These are phyloP conservation scores for Penicillium fimorum DNA, from an alignment of 495 filamentous ascomycete genomes.

Conservation along the genomic window DNA sequence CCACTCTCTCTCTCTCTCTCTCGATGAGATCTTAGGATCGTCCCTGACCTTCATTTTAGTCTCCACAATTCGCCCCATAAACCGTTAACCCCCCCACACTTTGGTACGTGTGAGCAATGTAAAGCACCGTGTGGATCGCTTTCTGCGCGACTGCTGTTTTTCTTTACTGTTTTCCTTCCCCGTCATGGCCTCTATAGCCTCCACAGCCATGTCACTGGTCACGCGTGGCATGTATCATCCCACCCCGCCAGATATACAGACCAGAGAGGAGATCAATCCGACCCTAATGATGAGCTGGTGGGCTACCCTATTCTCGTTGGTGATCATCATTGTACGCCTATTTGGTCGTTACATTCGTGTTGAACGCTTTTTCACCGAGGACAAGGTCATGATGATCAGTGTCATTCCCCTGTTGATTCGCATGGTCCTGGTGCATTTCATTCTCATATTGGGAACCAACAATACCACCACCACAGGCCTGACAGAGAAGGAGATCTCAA, in stretches of 20 bases:
- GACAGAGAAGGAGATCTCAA: conserved; percentile 39
- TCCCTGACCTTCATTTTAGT: not conserved
- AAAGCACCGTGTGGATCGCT: conserved; percentile 23
- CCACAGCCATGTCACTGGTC: conserved; percentile 14
- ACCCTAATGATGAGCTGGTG: conserved; percentile 92
- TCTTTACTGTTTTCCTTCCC: too few species aligned
- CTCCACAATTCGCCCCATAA: conserved; percentile 15
- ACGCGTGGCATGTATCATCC: conserved; percentile 25
- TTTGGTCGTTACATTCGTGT: conserved; percentile 76
- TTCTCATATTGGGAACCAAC: conserved; percentile 85
- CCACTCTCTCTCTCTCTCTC: not conserved
- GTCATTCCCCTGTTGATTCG: conserved; percentile 76
- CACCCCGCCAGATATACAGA: conserved; percentile 57
- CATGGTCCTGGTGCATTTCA: conserved; percentile 83
- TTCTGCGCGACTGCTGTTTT: conserved; percentile 6
- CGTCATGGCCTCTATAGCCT: conserved; percentile 19
- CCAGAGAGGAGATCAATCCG: conserved; percentile 59
- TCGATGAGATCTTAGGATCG: not conserved
- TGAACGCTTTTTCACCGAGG: conserved; percentile 79
- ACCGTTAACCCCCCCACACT: conserved; percentile 3
- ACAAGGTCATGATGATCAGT: conserved; percentile 78
- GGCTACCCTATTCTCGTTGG: conserved; percentile 79
- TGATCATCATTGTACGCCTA: conserved; percentile 76
- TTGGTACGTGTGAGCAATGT: conserved; percentile 29
- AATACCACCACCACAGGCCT: conserved; percentile 55